Percentiles rank a stretch among this genome's conserved stretches.
phyloP scores from a whole-genome alignment of 2,329 filamentous ascomycete species.

The Diaporthe eres region DNA sequence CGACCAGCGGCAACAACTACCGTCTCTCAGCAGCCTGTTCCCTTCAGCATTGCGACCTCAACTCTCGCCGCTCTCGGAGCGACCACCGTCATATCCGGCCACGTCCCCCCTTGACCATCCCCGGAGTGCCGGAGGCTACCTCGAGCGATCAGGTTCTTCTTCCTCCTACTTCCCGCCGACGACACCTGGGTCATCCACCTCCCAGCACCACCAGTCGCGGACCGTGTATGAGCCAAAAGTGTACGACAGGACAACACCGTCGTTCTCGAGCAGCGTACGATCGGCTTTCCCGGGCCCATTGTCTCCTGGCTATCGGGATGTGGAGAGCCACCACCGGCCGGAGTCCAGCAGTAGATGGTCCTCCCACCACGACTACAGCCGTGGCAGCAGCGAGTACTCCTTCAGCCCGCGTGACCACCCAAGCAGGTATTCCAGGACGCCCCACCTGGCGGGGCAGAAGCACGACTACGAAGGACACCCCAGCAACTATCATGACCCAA shows the following conservation, averaged over 20 bases:
- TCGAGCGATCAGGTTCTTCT: constrained; percentile 56
- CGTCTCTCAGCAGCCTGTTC: constrained; percentile 70
- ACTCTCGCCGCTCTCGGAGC: constrained; percentile 63
- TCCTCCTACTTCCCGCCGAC: constrained; percentile 64
- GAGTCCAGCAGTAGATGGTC: constrained; percentile 56
- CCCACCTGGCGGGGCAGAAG: constrained; percentile 54
- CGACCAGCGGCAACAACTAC: constrained; percentile 63
- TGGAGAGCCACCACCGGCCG: constrained; percentile 51
- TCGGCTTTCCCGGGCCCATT: constrained; percentile 58
- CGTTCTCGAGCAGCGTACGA: constrained; percentile 49
- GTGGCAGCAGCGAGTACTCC: constrained; percentile 59
- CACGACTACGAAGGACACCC: constrained; percentile 48
- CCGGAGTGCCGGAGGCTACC: constrained; percentile 53
- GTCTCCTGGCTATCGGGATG: constrained; percentile 60
- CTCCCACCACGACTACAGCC: constrained; percentile 55
- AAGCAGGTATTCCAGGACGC: constrained; percentile 36
- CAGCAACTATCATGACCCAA: constrained; percentile 20
- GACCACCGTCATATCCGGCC: constrained; percentile 57
- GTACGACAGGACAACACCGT: constrained; percentile 56
- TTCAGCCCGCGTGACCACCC: constrained; percentile 57
- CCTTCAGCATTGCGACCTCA: constrained; percentile 60
- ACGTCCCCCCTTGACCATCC: constrained; percentile 64
- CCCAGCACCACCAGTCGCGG: constrained; percentile 54
- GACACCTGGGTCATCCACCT: constrained; percentile 52
- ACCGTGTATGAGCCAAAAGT: constrained; percentile 62